Percentiles rank a stretch among this genome's conserved stretches.
phyloP scores from a whole-genome alignment of 2,329 filamentous ascomycete genomes.

The Pseudopyricularia javanii region DNA sequence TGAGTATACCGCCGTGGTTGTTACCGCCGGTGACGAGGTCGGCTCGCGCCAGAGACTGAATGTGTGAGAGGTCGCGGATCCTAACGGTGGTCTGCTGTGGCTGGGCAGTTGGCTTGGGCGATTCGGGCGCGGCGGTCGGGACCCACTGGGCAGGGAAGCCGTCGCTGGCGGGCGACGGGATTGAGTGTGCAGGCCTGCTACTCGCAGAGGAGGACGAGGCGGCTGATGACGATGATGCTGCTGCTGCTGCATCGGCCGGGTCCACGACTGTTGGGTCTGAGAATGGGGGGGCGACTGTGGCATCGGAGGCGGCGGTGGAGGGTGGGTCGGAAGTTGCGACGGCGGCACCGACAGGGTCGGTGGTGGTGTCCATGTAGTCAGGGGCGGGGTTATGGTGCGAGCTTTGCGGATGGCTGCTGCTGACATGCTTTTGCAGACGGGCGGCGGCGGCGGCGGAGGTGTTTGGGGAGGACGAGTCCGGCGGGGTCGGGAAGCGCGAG shows the following conservation, averaged over 20 bases:
- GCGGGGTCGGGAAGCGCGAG: constrained; percentile 40
- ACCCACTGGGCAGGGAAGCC: constrained; percentile 12
- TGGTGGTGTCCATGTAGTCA: constrained; percentile 8
- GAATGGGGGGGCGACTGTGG: constrained; percentile 10
- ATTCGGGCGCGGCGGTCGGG: constrained; percentile 13
- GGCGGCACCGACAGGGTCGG: constrained; percentile 9
- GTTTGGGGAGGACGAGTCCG: constrained; percentile 33
- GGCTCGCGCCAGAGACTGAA: constrained; percentile 75
- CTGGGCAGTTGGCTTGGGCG: constrained; percentile 19
- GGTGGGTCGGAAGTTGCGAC: not conserved
- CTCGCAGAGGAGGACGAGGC: not conserved
- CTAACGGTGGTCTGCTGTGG: constrained; percentile 50
- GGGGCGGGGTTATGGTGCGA: not conserved
- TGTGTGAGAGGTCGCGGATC: constrained; percentile 80
- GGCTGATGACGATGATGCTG: not conserved
- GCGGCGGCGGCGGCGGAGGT: not conserved
- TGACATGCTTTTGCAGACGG: constrained; percentile 2
- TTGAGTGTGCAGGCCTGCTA: constrained; percentile 9
- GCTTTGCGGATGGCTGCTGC: not conserved
- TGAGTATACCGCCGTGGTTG: constrained; percentile 32
- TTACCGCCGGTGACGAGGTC: constrained; percentile 47
- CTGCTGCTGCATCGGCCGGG: not conserved
- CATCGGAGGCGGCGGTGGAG: constrained; percentile 19
- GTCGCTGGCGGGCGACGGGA: constrained; percentile 24
- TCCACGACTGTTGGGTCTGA: not conserved